A percentile compares a stretch with the other conserved stretches of the same genome.
Evolutionary conservation across 192 early-diverging fungal genomes (phyloP).

Genomic region (Umbelopsis isabellina): DNA sequence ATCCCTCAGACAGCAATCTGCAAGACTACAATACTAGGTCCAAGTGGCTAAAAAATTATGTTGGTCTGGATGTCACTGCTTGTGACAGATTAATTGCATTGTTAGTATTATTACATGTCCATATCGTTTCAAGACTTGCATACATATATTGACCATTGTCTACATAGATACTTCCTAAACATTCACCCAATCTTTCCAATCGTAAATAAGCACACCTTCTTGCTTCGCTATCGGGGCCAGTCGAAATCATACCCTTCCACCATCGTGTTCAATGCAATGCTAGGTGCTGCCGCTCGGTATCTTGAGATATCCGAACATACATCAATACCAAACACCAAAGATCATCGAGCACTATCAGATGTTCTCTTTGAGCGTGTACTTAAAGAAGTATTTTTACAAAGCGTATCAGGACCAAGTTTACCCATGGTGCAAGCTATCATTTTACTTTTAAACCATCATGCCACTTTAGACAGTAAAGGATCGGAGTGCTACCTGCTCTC

Average conservation of each 20-base stretch:
- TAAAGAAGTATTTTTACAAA: slow-evolving; percentile 8
- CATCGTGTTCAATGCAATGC: slow-evolving; percentile 36
- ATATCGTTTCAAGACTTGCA: no score
- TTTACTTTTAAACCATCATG: background rate
- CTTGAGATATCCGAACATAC: slow-evolving; percentile 28
- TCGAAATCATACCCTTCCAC: slow-evolving; percentile 32
- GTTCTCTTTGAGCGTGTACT: slow-evolving; percentile 6
- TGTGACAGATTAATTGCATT: slow-evolving; percentile 5
- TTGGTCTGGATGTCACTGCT: background rate
- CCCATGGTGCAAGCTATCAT: slow-evolving; percentile 16
- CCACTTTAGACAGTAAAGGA: slow-evolving; percentile 3
- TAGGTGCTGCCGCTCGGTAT: slow-evolving; percentile 37
- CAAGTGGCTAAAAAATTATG: background rate
- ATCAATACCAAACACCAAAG: background rate
- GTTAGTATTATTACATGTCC: background rate
- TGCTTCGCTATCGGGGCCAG: slow-evolving; percentile 43
- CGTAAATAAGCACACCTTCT: slow-evolving; percentile 65
- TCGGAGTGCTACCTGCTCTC: slow-evolving; percentile 1
- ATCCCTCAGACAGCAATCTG: background rate
- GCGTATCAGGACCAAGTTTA: slow-evolving; percentile 4
- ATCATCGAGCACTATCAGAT: background rate
- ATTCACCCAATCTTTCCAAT: slow-evolving; percentile 75
- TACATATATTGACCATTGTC: background rate
- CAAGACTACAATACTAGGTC: background rate
- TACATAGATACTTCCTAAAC: slow-evolving; percentile 59